Evolutionary conservation across 2,329 filamentous ascomycete genomes (phyloP).

Genomic region (Alternaria consortialis): DNA sequence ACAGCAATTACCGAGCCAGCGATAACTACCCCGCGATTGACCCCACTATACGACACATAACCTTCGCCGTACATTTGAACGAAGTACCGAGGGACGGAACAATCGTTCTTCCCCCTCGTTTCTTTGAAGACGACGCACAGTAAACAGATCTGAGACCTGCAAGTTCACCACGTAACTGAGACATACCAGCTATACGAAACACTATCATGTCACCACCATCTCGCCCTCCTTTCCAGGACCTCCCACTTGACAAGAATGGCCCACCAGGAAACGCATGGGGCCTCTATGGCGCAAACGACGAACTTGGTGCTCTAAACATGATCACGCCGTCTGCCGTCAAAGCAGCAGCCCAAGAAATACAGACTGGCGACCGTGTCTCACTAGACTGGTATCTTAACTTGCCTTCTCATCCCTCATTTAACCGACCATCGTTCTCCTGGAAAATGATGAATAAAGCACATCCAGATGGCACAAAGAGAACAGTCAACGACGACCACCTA

Average conservation of each 20-base stretch:
- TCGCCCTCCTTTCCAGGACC: slow-evolving; percentile 55
- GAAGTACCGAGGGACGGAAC: neutral
- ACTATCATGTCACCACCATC: slow-evolving; percentile 27
- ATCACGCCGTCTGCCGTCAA: slow-evolving; percentile 59
- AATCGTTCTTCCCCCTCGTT: neutral
- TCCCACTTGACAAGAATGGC: slow-evolving; percentile 61
- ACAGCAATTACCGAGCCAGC: slow-evolving; percentile 11
- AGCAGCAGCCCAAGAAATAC: slow-evolving; percentile 57
- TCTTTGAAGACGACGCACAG: neutral
- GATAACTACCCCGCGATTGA: slow-evolving; percentile 32
- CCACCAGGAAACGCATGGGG: slow-evolving; percentile 66
- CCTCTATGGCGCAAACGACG: slow-evolving; percentile 61
- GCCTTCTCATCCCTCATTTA: slow-evolving; percentile 51
- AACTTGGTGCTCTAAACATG: slow-evolving; percentile 65
- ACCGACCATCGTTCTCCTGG: slow-evolving; percentile 42
- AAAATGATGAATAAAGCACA: slow-evolving; percentile 37
- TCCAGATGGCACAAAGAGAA: slow-evolving; percentile 40
- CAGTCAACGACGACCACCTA: slow-evolving; percentile 50
- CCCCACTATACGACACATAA: slow-evolving; percentile 31
- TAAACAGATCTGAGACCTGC: neutral
- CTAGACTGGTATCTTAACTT: slow-evolving; percentile 55
- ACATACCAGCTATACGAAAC: neutral
- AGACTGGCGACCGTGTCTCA: slow-evolving; percentile 50
- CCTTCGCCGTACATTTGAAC: slow-evolving; percentile 1
- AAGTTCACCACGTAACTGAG: neutral